Evolutionary conservation across 805 yeast species (phyloP), one percentile per base, ranked within the genome.

Genomic region (Kurtzmaniella fragi): DNA sequence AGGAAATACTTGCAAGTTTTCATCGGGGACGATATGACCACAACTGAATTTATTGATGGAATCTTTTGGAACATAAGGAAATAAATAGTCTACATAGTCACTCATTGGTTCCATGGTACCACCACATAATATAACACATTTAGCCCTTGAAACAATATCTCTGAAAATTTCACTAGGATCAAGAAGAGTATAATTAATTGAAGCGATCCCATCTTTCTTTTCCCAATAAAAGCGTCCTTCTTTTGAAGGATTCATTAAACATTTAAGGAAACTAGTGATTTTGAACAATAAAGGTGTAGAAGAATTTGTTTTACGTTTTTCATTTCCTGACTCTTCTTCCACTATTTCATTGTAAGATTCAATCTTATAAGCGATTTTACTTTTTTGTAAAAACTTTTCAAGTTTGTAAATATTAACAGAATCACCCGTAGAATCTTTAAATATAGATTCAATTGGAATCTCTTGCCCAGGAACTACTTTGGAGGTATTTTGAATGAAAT

Each of bases 101-200:
- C 68, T 53, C 27, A 80, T 67, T 0, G 97, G 97, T 53, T 85
- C 91, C 96, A 89, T 87, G 0, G 98, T 90, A 11, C 98, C 98
- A 28, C 98, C 98, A 2, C 96, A 93, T 2, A 90, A 56, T 2
- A 91, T 66, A 0, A 90, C 83, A 56, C 90, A 82, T 46, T 71
- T 71, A 0, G 88, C 70, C 11, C 77, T 73, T 2, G 78, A 77
- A 0, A 86, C 77, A 2, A 91, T 67, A 2, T 80, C 81, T 39
- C 70, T 66, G 53, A 90, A 87, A 2, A 77, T 67, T 35, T 75
- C 77, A 39, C 87, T 78, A 2, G 96, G 95, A 52, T 89, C 95
- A 6, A 90, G 63, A 6, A 88, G 63, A 70, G 87, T 73, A 52
- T 89, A 90, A 41, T 80, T 78, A 38, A 90, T 49, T 2, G 64